Percentiles rank a stretch among this genome's conserved stretches.
Conservation (phyloP, 2,329 filamentous ascomycete genomes). For the Diplodia scrobiculata region DNA sequence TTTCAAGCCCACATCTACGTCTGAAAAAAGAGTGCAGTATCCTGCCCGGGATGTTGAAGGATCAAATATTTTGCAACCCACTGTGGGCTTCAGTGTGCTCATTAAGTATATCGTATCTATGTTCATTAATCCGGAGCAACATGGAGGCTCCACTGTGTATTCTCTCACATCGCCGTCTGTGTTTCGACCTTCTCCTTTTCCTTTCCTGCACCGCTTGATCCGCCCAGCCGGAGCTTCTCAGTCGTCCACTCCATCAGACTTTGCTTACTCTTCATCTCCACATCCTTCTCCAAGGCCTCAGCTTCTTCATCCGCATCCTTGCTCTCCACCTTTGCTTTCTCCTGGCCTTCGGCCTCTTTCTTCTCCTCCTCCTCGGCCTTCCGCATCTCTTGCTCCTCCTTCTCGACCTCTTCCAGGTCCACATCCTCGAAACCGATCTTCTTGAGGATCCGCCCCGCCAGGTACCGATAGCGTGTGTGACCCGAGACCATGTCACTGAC, state of each 20-base stretch:
- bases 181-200: constrained; percentile 10
- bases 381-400: constrained; percentile 44
- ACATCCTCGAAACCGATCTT: constrained; percentile 59
- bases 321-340: constrained; percentile 43
- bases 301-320: constrained; percentile 24
- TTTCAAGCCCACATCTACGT: too few species aligned
- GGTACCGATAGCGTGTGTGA: constrained; percentile 55
- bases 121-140: neutral
- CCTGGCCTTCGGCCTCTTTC: constrained; percentile 46
- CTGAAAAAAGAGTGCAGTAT: too few species aligned
- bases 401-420: constrained; percentile 51
- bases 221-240: constrained; percentile 23
- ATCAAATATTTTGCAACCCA: too few species aligned
- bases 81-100: neutral
- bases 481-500: constrained; percentile 55
- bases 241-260: constrained; percentile 23
- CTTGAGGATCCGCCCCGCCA: constrained; percentile 54
- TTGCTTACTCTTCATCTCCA: constrained; percentile 15
- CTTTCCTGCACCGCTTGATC: neutral
- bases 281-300: constrained; percentile 22
- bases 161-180: constrained; percentile 10
- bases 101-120: neutral
- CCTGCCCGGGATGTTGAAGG: too few species aligned
- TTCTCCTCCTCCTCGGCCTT: constrained; percentile 50
- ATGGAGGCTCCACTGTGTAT: neutral